Conservation (phyloP, 192 early-diverging fungal species). For the Gryganskiella cystojenkinii region DNA sequence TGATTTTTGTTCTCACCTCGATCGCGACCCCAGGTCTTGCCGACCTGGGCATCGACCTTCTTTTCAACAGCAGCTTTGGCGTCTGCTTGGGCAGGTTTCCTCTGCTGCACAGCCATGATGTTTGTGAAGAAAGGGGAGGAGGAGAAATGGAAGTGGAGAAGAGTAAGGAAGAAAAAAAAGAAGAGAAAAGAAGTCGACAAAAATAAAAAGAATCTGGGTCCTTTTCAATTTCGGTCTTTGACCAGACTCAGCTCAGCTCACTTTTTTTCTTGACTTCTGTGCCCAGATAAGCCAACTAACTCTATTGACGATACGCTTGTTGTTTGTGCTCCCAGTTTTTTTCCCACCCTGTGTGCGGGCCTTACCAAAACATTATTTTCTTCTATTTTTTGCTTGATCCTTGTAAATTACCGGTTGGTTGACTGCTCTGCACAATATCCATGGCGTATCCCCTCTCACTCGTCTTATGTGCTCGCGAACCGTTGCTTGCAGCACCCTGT, state of each 20-base stretch:
- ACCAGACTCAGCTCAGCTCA: neutral
- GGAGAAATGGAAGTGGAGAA: neutral
- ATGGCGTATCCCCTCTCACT: too few species aligned
- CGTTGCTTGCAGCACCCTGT: too few species aligned
- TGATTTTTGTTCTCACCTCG: slow-evolving; percentile 57
- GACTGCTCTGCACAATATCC: too few species aligned
- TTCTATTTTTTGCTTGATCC: too few species aligned
- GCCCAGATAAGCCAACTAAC: neutral
- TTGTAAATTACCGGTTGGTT: too few species aligned
- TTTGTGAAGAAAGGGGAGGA: neutral
- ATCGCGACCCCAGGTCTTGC: slow-evolving; percentile 82
- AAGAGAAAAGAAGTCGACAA: slow-evolving; percentile 1
- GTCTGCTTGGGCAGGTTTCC: slow-evolving; percentile 29
- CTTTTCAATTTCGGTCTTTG: neutral
- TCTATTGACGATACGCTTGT: too few species aligned
- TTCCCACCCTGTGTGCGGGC: too few species aligned
- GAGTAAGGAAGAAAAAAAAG: neutral
- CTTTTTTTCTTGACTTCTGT: neutral
- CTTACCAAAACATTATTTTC: too few species aligned
- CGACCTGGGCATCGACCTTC: slow-evolving; percentile 62
- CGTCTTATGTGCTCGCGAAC: too few species aligned
- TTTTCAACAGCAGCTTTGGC: slow-evolving; percentile 17
- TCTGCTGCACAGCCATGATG: slow-evolving; percentile 46
- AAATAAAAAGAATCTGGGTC: neutral
- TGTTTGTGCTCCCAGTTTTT: too few species aligned